Evolutionary conservation across 495 filamentous ascomycete species (phyloP).

Genomic region (Apiosordaria backusii): DNA sequence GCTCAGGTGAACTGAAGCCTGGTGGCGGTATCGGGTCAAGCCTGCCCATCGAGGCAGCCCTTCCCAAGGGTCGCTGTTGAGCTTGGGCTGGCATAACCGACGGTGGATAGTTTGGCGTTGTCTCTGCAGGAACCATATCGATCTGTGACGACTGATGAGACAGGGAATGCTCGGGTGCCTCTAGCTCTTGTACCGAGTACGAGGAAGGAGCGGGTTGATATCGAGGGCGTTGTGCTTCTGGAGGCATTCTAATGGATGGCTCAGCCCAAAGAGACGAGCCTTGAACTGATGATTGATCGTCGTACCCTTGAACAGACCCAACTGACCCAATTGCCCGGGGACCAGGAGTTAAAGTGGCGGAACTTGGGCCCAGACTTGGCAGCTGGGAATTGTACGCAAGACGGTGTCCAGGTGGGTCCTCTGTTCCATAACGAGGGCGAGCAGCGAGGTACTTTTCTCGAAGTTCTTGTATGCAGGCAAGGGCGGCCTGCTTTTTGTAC

Average conservation of each 20-base stretch:
- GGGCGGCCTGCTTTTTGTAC: background rate
- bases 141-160: background rate
- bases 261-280: background rate
- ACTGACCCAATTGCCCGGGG: background rate
- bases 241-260: background rate
- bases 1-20: background rate
- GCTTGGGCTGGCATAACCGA: background rate
- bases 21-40: background rate
- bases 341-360: background rate
- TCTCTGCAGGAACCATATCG: background rate
- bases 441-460: background rate
- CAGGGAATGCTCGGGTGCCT: background rate
- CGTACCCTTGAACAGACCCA: background rate
- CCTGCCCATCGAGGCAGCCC: background rate
- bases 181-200: background rate
- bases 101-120: background rate
- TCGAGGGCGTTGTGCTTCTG: background rate
- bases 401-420: background rate
- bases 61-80: background rate
- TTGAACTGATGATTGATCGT: background rate
- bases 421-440: background rate
- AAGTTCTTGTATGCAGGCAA: background rate
- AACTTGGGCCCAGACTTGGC: background rate
- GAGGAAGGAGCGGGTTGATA: background rate
- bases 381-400: background rate